These are phyloP conservation scores for Colletotrichum eremochloae DNA, from an alignment of 2,329 filamentous ascomycete genomes.

Conservation along the genomic window DNA sequence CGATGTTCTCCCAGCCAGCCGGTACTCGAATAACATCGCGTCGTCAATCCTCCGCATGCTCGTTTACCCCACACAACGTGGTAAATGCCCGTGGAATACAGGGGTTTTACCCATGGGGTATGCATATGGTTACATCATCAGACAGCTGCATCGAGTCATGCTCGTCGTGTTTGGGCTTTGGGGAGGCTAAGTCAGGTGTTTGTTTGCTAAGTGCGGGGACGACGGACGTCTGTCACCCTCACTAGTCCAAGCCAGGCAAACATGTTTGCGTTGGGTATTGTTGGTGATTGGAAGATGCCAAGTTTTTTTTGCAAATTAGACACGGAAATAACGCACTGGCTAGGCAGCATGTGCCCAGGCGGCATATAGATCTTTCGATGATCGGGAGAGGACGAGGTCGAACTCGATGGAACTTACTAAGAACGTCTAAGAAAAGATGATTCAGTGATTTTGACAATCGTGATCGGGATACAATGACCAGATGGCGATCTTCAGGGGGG, in stretches of 20 bases:
- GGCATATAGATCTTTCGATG: constrained; percentile 27
- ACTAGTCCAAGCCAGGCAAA: neutral
- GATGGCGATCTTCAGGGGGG: constrained; percentile 17
- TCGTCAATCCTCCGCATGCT: constrained; percentile 23
- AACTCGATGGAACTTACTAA: constrained; percentile 12
- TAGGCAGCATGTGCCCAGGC: neutral
- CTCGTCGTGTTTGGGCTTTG: neutral
- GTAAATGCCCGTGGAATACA: constrained; percentile 21
- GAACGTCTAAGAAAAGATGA: neutral
- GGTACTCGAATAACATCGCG: constrained; percentile 13
- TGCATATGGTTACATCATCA: constrained; percentile 31
- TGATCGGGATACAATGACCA: neutral
- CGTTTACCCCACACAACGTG: constrained; percentile 32
- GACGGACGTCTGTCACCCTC: constrained; percentile 38
- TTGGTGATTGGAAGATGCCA: constrained; percentile 11
- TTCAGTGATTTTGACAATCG: neutral
- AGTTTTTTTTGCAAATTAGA: constrained; percentile 4
- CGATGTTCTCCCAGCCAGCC: constrained; percentile 11
- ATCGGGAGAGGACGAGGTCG: constrained; percentile 28
- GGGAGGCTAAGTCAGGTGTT: neutral
- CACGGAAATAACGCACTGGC: constrained; percentile 24
- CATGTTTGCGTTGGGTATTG: neutral
- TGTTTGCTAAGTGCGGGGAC: constrained; percentile 22
- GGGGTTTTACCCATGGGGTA: constrained; percentile 35
- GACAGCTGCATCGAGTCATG: constrained; percentile 26